Evolutionary conservation across 2,329 filamentous ascomycete genomes (phyloP), one percentile per base, ranked within the genome.

Genomic region (Colletotrichum aenigma): DNA sequence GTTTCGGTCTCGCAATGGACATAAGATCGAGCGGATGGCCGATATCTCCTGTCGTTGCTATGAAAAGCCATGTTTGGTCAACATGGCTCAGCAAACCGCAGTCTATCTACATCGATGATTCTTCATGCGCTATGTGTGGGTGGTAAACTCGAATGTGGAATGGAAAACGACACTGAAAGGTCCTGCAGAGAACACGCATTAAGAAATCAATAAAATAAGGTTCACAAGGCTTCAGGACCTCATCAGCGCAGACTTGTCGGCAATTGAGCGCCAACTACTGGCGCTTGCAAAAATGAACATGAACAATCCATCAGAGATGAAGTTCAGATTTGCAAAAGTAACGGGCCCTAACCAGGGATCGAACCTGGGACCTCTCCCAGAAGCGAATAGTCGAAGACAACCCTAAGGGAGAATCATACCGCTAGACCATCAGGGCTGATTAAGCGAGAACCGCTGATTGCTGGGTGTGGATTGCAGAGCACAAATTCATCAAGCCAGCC

Each of bases 341-440:
- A 0, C 10, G 4, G 71, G 71, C 71, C 66, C 71, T 74, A 58
- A 65, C 71, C 58, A 74, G 71, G 66, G 60, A 65, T 74, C 58
- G 66, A 74, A 74, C 71, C 71, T 74, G 71, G 71, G 71, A 65
- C 71, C 71, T 74, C 71, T 70, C 58, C 71, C 66, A 74, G 26
- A 7, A 1, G 4, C 5, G 26, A 32, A 21, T 32, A 18, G 12
- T 66, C 18, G 6, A 0, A 8, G 16, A 62, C 26, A 66, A 66
- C 71, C 71, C 71, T 74, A 74, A 74, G 66, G 71, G 58, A 74
- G 71, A 74, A 74, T 74, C 71, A 74, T 74, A 74, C 71, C 66
- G 71, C 71, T 74, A 74, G 66, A 74, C 71, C 71, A 74, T 65
- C 71, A 74, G 71, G 71, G 71, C 71, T 15, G 34, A 38, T 26